Evolutionary conservation across 2,329 filamentous ascomycete genomes (phyloP).

Genomic region (Cryphonectria radicalis): DNA sequence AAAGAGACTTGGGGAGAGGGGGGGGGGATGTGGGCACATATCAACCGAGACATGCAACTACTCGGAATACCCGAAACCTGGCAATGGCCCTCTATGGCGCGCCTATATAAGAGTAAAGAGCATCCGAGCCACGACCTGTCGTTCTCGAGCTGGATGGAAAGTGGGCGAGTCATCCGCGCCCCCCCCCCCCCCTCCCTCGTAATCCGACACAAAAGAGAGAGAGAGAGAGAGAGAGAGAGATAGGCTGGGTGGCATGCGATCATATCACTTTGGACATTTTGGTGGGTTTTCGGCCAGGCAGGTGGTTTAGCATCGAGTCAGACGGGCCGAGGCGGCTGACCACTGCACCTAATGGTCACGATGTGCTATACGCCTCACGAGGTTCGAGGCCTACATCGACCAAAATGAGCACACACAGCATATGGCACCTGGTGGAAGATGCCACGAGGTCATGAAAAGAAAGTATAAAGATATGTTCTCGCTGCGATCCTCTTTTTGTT

Average conservation of each 20-base stretch:
- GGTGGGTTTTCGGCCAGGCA: not conserved
- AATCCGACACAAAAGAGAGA: not conserved
- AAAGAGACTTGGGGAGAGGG: too few species aligned
- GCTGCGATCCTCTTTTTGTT: not conserved
- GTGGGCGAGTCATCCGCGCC: too few species aligned
- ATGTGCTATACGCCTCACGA: not conserved
- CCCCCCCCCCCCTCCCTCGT: too few species aligned
- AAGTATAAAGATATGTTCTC: not conserved
- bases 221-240: not conserved
- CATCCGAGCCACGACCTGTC: too few species aligned
- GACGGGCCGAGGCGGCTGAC: slow-evolving; percentile 20
- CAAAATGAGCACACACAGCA: not conserved
- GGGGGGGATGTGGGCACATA: too few species aligned
- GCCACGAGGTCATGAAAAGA: not conserved
- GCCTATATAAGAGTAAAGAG: too few species aligned
- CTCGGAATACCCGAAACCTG: too few species aligned
- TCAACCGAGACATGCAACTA: too few species aligned
- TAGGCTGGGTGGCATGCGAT: not conserved
- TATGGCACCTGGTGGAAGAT: not conserved
- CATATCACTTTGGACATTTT: not conserved
- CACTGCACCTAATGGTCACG: not conserved
- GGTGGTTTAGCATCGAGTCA: slow-evolving; percentile 12
- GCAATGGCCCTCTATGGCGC: too few species aligned
- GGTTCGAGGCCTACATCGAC: not conserved
- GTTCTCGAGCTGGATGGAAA: too few species aligned